A percentile compares a stretch with the other conserved stretches of the same genome.
These are phyloP conservation scores for Cornus kousa DNA, from an alignment of 148 eudicot genomes.

Conservation along the genomic window DNA sequence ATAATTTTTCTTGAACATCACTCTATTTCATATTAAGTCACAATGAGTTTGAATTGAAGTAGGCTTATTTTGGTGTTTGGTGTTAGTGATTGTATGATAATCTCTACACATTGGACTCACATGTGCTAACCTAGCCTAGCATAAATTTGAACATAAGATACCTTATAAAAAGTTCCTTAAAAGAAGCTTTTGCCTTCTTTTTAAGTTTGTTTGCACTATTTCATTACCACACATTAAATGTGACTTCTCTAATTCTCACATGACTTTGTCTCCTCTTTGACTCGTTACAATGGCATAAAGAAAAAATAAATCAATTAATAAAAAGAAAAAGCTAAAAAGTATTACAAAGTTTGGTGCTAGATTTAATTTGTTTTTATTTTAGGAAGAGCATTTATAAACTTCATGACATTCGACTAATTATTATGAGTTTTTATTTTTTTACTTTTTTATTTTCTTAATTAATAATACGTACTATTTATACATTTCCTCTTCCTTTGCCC, in stretches of 20 bases:
- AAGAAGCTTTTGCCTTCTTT: conserved; percentile 29
- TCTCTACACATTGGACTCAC: background rate
- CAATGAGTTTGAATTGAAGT: conserved; percentile 29
- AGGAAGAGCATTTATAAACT: no score
- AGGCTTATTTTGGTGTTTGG: background rate
- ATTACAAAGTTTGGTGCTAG: background rate
- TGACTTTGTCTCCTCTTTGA: conserved; percentile 15
- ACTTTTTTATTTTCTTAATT: no score
- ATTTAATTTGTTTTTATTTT: background rate
- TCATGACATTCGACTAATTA: no score
- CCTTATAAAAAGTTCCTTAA: conserved; percentile 16
- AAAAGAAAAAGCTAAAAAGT: background rate
- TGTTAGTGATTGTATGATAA: background rate
- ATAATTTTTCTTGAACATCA: conserved; percentile 10
- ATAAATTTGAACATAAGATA: conserved; percentile 23
- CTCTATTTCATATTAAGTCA: conserved; percentile 20
- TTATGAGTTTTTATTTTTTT: no score
- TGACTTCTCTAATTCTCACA: conserved; percentile 9
- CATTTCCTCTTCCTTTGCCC: no score
- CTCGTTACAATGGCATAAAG: background rate
- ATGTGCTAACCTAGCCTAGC: conserved; percentile 1
- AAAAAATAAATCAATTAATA: background rate
- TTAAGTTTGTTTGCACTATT: conserved; percentile 24
- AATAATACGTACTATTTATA: no score
- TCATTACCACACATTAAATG: conserved; percentile 4